phyloP scores from a whole-genome alignment of 768 basidiomycete species.

The Leccinum subtestaceum region DNA sequence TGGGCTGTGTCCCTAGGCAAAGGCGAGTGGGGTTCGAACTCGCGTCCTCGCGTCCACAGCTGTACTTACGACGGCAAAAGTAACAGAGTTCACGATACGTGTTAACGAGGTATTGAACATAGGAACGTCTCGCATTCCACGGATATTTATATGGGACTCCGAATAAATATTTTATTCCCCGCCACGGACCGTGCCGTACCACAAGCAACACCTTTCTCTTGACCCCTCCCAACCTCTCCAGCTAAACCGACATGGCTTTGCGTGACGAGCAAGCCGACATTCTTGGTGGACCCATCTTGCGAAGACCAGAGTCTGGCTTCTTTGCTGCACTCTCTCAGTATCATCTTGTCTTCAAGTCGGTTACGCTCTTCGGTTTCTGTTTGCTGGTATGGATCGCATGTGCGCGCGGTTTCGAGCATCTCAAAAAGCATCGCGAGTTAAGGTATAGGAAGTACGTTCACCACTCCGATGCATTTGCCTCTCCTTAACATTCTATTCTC shows the following conservation, averaged over 20 bases:
- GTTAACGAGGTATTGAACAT: background rate
- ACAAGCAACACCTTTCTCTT: slow-evolving; percentile 14
- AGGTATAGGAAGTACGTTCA: slow-evolving; percentile 59
- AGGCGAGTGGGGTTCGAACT: slow-evolving; percentile 50
- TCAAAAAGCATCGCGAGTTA: slow-evolving; percentile 60
- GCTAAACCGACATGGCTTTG: slow-evolving; percentile 40
- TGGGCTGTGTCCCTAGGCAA: slow-evolving; percentile 76
- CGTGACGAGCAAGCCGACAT: slow-evolving; percentile 70
- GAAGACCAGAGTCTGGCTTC: slow-evolving; percentile 29
- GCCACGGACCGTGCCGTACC: slow-evolving; percentile 19
- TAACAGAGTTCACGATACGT: background rate
- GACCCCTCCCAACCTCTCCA: slow-evolving; percentile 24
- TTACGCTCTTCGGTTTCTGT: slow-evolving; percentile 34
- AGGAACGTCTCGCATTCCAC: background rate
- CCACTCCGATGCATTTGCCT: background rate
- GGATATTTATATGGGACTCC: slow-evolving; percentile 12
- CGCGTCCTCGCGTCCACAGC: background rate
- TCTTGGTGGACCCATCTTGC: slow-evolving; percentile 55
- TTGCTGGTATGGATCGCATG: slow-evolving; percentile 34
- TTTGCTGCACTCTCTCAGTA: slow-evolving; percentile 35
- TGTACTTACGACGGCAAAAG: background rate
- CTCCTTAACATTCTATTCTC: slow-evolving; percentile 16
- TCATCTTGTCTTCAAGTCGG: slow-evolving; percentile 37
- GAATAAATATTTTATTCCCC: slow-evolving; percentile 24
- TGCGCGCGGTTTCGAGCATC: slow-evolving; percentile 42